Percentiles rank a stretch among this genome's conserved stretches.
These are phyloP conservation scores for Rosa multiflora DNA, from an alignment of 306 rosid species.

Conservation along the genomic window DNA sequence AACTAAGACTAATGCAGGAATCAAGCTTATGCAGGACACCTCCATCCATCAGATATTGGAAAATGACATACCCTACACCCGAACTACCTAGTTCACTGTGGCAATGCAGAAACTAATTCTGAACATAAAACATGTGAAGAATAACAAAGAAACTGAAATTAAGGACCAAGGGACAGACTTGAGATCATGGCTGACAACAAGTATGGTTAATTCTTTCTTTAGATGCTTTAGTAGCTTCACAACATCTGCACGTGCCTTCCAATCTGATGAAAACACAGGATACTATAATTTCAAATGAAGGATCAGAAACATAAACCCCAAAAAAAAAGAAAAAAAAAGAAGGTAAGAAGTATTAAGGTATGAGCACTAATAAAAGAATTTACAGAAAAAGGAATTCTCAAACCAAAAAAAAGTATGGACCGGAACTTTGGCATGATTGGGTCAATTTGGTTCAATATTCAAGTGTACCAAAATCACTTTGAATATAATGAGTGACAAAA, in stretches of 20 bases:
- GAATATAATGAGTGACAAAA: neutral
- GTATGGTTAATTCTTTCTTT: conserved; percentile 73
- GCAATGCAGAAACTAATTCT: neutral
- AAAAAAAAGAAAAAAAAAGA: neutral
- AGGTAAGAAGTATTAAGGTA: neutral
- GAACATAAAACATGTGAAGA: conserved; percentile 15
- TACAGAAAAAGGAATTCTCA: neutral
- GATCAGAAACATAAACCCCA: neutral
- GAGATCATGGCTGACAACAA: conserved; percentile 90
- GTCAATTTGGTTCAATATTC: neutral
- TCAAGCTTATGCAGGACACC: conserved; percentile 4
- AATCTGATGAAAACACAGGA: conserved; percentile 54
- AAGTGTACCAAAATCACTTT: neutral
- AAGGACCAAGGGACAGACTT: conserved; percentile 44
- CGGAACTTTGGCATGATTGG: conserved; percentile 5
- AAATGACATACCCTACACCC: neutral
- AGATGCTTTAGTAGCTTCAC: conserved; percentile 85
- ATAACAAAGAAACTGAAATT: conserved; percentile 9
- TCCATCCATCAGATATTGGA: neutral
- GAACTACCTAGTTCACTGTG: neutral
- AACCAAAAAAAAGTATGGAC: neutral
- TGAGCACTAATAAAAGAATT: neutral
- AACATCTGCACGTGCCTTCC: conserved; percentile 90
- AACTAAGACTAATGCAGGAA: neutral
- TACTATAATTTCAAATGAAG: conserved; percentile 9